Percentiles rank a stretch among this genome's conserved stretches.
Evolutionary conservation across 1,284 basidiomycete genomes (phyloP).

Genomic region (Singerocomus inundabilis): DNA sequence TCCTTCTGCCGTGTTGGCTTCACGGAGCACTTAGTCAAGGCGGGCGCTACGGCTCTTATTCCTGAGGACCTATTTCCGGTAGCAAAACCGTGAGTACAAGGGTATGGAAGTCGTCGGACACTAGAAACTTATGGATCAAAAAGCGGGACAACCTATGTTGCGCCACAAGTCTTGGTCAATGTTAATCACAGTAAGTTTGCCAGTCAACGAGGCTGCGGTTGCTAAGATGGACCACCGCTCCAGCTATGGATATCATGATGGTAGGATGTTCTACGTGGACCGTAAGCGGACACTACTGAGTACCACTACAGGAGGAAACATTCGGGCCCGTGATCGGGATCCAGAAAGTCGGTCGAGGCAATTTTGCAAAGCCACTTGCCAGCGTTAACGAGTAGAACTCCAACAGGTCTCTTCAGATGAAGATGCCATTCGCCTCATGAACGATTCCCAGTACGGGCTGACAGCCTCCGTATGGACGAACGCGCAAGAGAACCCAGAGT

Average conservation of each 20-base stretch:
- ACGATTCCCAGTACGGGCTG: slow-evolving; percentile 93
- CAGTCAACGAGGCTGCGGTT: neutral
- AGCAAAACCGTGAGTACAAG: slow-evolving; percentile 58
- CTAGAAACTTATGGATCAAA: neutral
- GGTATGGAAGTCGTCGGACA: no score
- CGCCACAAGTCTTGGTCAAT: slow-evolving; percentile 84
- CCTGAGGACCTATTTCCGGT: slow-evolving; percentile 67
- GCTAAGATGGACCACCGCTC: neutral
- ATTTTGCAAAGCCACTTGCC: neutral
- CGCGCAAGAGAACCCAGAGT: slow-evolving; percentile 53
- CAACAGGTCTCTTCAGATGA: slow-evolving; percentile 72
- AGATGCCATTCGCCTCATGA: slow-evolving; percentile 88
- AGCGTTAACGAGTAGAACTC: neutral
- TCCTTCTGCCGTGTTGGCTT: neutral
- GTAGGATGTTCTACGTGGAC: slow-evolving; percentile 37
- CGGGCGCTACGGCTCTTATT: slow-evolving; percentile 79
- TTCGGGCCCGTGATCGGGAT: slow-evolving; percentile 92
- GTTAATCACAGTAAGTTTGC: slow-evolving; percentile 76
- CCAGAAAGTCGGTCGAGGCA: slow-evolving; percentile 60
- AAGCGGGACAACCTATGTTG: slow-evolving; percentile 82
- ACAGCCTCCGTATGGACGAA: slow-evolving; percentile 95
- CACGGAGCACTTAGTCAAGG: slow-evolving; percentile 48
- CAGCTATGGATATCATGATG: slow-evolving; percentile 92
- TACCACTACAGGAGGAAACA: slow-evolving; percentile 62
- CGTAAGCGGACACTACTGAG: neutral